Evolutionary conservation across 352 stramenopile species (phyloP).

Genomic region (Globisporangium polare): DNA sequence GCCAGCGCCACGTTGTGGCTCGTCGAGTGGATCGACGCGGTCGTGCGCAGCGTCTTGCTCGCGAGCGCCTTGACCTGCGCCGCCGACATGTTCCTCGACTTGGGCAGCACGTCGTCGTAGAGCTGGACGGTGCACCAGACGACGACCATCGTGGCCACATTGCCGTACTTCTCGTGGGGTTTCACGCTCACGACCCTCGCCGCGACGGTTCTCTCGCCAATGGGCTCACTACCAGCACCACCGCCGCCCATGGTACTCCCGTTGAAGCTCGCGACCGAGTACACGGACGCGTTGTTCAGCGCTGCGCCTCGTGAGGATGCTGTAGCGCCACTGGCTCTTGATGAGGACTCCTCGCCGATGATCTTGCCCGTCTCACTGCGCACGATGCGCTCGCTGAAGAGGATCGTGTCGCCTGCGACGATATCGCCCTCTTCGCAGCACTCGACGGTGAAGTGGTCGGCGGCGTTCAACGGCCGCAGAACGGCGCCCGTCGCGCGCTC

Average conservation of each 20-base stretch:
- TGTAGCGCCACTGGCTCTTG: constrained; percentile 6
- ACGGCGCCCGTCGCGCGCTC: constrained; percentile 29
- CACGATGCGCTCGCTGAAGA: constrained; percentile 91
- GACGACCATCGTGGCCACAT: constrained; percentile 59
- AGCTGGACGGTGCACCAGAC: constrained; percentile 78
- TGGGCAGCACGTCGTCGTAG: constrained; percentile 40
- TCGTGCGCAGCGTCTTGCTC: constrained; percentile 10
- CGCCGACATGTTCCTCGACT: constrained; percentile 12
- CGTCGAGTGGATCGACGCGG: constrained; percentile 32
- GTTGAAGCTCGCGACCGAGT: constrained; percentile 38
- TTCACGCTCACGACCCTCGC: constrained; percentile 54
- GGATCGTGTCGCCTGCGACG: constrained; percentile 85
- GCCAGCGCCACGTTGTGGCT: constrained; percentile 26
- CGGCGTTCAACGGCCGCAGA: constrained; percentile 38
- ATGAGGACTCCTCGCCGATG: constrained; percentile 17
- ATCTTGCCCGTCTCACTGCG: constrained; percentile 36
- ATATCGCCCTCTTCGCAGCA: constrained; percentile 73
- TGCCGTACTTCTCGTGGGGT: constrained; percentile 41
- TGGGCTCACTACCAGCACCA: constrained; percentile 16
- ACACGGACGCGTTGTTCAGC: constrained; percentile 33
- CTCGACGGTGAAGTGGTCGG: constrained; percentile 71
- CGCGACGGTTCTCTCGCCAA: constrained; percentile 75
- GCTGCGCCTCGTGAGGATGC: constrained; percentile 3
- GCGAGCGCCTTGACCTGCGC: constrained; percentile 15
- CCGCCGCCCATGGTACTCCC: constrained; percentile 7